Conservation (phyloP, 1,284 basidiomycete species). For the Moesziomyces aphidis region DNA sequence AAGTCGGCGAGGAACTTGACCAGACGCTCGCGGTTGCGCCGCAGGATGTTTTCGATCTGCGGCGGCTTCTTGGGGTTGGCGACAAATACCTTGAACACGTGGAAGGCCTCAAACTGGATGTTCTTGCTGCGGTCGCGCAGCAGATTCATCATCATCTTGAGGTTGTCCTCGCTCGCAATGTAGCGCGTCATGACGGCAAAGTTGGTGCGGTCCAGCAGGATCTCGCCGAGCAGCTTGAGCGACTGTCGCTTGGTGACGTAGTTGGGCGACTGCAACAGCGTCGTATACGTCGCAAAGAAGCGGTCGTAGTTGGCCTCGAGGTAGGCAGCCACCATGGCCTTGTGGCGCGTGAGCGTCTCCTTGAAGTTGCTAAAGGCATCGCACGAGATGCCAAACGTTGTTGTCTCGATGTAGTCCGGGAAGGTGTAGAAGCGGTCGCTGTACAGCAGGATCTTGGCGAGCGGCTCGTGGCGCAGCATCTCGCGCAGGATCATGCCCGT, state of each 20-base stretch:
- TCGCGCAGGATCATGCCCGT: constrained; percentile 98
- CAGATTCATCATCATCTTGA: constrained; percentile 99
- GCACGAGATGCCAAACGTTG: constrained; percentile 97
- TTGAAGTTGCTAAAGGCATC: constrained; percentile 95
- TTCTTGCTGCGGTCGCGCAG: constrained; percentile 97
- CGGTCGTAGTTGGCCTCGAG: constrained; percentile 95
- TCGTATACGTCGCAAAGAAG: constrained; percentile 96
- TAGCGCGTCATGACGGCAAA: constrained; percentile 99
- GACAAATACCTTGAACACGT: constrained; percentile 99
- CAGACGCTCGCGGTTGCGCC: constrained; percentile 93
- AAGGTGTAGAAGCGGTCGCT: constrained; percentile 94
- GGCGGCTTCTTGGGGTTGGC: constrained; percentile 99
- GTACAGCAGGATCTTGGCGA: constrained; percentile 89
- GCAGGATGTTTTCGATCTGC: constrained; percentile 89
- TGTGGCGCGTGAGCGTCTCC: constrained; percentile 85
- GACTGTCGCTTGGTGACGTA: constrained; percentile 99
- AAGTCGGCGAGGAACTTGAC: constrained; percentile 89
- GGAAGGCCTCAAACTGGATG: constrained; percentile 99
- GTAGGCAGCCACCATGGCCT: constrained; percentile 95
- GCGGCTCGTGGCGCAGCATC: constrained; percentile 92
- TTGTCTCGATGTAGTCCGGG: constrained; percentile 95
- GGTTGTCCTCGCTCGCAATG: constrained; percentile 83
- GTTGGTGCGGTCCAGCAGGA: constrained; percentile 95
- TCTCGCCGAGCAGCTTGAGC: constrained; percentile 96
- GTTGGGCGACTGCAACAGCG: constrained; percentile 90